Evolutionary conservation across 2,329 filamentous ascomycete genomes (phyloP).

Genomic region (Colletotrichum musicola): DNA sequence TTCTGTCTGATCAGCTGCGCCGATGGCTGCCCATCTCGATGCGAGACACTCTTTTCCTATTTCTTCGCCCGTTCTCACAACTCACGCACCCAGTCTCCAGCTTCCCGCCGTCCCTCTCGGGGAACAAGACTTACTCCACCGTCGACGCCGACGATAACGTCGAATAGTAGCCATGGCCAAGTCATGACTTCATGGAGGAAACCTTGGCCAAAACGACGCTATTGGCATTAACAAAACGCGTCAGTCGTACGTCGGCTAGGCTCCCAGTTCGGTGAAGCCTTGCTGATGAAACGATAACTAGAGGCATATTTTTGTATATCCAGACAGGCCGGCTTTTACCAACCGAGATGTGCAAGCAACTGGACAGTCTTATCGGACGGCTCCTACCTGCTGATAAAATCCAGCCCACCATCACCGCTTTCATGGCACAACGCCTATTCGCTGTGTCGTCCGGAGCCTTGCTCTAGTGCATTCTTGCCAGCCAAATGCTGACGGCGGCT

Average conservation of each 20-base stretch:
- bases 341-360: slow-evolving; percentile 2
- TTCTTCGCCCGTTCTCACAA: neutral
- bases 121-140: neutral
- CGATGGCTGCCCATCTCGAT: slow-evolving; percentile 11
- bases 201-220: neutral
- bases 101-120: neutral
- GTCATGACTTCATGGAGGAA: neutral
- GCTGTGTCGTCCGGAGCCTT: slow-evolving; percentile 22
- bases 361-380: slow-evolving; percentile 19
- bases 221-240: neutral
- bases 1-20: slow-evolving; percentile 20
- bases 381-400: slow-evolving; percentile 18
- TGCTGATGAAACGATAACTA: slow-evolving; percentile 10
- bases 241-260: neutral
- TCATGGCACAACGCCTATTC: slow-evolving; percentile 31
- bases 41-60: slow-evolving; percentile 12
- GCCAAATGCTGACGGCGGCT: slow-evolving; percentile 18
- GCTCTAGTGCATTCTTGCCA: slow-evolving; percentile 9
- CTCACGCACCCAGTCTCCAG: neutral
- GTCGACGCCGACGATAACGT: neutral
- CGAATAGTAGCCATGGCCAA: neutral
- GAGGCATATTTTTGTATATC: slow-evolving; percentile 1
- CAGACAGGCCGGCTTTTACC: neutral
- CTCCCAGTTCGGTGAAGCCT: neutral
- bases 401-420: slow-evolving; percentile 5